Base-by-base conservation (phyloP, 371 early-diverging fungal species). In the Phascolomyces articulosus region DNA sequence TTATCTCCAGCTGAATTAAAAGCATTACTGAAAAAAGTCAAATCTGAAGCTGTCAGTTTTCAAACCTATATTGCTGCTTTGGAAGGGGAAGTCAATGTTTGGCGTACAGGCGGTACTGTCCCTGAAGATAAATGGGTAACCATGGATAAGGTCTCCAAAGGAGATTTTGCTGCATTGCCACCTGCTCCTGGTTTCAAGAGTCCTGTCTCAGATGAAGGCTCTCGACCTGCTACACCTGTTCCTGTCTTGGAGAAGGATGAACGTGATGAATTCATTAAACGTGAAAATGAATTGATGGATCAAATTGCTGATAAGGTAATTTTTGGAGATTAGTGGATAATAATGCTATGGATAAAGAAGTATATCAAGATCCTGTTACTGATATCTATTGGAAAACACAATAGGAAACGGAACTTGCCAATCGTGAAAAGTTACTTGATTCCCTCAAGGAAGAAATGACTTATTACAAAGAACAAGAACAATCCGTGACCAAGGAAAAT, bases 241-340 rank as follows among this genome's bases (percentile, higher is more conserved):
- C 82, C 87, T 26, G 83, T 78, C 4, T 77, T 96, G 41, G 87
- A 87, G 59, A 87, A 92, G 47, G 97, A 96, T 69, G 96, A 96
- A 74, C 86, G 95, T 41, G 96, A 97, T 47, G 96, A 94, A 63
- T 96, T 96, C 69, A 68, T 96, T 78, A 84, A 87, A 59, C 88
- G 97, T 47, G 97, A 98, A 75, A 96, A 95, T 73, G 97, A 97
- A 68, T 83, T 97, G 61, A 87, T 88, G 69, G 95, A 96, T 68
- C 90, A 92, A 68, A 77, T 97, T 51, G 85, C 93, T 0, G 95
- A 96, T 60, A 95, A 95, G 75, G 72, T 71, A 54, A 40, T 13
- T 38, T 6, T 38, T 38, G 44, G 11, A 34, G 34, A 34, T 34
- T 6, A 34, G 34, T 34, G 34, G 11, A 34, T 34, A 34, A 34